Conservation (phyloP, 2,329 filamentous ascomycete species). For the Ambrosiella xylebori region DNA sequence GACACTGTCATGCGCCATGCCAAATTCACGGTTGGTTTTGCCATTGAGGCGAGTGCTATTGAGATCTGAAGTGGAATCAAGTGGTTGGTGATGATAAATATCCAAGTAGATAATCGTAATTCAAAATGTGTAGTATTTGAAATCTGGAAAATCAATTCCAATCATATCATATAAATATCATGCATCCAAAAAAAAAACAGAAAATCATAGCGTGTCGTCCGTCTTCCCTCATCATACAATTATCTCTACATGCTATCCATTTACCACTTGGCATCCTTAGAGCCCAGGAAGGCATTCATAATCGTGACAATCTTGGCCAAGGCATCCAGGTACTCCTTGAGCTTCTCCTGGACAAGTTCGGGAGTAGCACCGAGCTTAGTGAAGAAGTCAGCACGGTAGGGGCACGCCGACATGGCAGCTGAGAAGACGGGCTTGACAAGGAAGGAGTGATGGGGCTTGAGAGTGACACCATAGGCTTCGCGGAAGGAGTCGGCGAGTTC, state of each 20-base stretch:
- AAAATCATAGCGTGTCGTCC: not conserved
- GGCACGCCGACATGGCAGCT: constrained; percentile 81
- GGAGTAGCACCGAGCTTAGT: constrained; percentile 58
- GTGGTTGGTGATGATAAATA: not conserved
- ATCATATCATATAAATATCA: not conserved
- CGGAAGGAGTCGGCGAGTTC: constrained; percentile 83
- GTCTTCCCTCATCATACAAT: no score
- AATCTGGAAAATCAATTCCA: not conserved
- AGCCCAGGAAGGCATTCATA: constrained; percentile 41
- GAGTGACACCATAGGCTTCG: constrained; percentile 63
- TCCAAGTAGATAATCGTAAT: not conserved
- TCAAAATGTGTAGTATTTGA: no score
- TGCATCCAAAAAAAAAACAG: not conserved
- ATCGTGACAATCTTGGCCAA: constrained; percentile 67
- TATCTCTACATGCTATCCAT: not conserved
- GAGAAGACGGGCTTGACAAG: constrained; percentile 83
- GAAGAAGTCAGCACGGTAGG: constrained; percentile 90
- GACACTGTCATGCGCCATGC: constrained; percentile 21
- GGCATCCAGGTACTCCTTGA: constrained; percentile 56
- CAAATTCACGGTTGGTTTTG: constrained; percentile 22
- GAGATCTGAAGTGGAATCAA: constrained; percentile 9
- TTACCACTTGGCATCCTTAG: constrained; percentile 43
- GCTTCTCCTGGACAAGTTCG: constrained; percentile 42
- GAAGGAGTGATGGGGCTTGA: constrained; percentile 84
- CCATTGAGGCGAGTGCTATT: constrained; percentile 23